phyloP scores from a whole-genome alignment of 768 basidiomycete species.

The Leucocoprinus leucothites region DNA sequence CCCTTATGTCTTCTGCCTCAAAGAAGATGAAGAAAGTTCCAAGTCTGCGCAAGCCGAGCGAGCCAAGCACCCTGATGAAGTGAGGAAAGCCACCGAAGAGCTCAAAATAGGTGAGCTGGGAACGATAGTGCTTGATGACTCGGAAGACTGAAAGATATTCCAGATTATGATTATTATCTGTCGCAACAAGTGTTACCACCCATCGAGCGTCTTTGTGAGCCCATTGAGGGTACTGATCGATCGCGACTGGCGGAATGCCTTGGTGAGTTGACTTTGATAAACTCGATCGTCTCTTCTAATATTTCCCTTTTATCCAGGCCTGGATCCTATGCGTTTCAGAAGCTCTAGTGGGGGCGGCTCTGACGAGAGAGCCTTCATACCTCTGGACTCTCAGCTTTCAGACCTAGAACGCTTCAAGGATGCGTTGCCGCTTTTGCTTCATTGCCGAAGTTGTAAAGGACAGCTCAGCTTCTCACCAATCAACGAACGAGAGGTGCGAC shows the following conservation, averaged over 20 bases:
- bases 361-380: constrained; percentile 68
- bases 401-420: constrained; percentile 87
- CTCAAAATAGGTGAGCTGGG: constrained; percentile 65
- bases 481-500: constrained; percentile 52
- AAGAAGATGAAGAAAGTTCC: constrained; percentile 65
- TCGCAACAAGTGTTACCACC: constrained; percentile 92
- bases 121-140: not conserved
- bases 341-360: constrained; percentile 27
- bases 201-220: constrained; percentile 91
- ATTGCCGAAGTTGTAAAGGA: constrained; percentile 73
- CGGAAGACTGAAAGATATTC: constrained; percentile 7
- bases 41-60: constrained; percentile 83
- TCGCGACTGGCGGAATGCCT: constrained; percentile 92
- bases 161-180: constrained; percentile 92
- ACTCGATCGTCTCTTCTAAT: not conserved
- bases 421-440: constrained; percentile 63
- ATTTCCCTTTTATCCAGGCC: constrained; percentile 36
- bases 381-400: constrained; percentile 86
- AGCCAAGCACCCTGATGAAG: constrained; percentile 92
- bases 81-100: constrained; percentile 63
- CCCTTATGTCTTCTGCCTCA: constrained; percentile 89
- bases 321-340: constrained; percentile 29
- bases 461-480: constrained; percentile 57
- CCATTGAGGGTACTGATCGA: constrained; percentile 94
- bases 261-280: constrained; percentile 42